These are phyloP conservation scores for Gliomastix tumulicola DNA, from an alignment of 2,329 filamentous ascomycete genomes.

Conservation along the genomic window DNA sequence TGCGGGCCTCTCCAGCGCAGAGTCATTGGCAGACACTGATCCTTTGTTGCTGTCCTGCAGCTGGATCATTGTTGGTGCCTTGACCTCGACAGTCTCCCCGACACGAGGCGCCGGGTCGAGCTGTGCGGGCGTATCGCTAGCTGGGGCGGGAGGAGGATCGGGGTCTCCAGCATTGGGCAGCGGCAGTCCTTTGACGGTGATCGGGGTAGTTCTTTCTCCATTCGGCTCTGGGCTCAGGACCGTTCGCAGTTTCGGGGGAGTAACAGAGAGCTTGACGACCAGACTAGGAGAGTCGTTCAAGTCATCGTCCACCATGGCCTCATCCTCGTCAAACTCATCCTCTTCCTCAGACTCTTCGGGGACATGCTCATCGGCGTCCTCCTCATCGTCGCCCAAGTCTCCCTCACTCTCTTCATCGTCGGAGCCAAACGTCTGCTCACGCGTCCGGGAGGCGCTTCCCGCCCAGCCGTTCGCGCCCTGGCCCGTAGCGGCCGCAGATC, in stretches of 20 bases:
- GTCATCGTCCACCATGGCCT: conserved; percentile 47
- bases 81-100: too few species aligned
- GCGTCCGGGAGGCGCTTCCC: conserved; percentile 21
- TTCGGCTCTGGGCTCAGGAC: conserved; percentile 18
- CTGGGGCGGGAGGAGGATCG: not conserved
- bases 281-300: conserved; percentile 48
- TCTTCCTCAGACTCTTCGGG: conserved; percentile 55
- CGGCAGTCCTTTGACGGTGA: too few species aligned
- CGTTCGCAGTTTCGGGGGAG: conserved; percentile 28
- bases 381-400: conserved; percentile 69
- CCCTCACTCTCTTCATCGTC: conserved; percentile 67
- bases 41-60: too few species aligned
- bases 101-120: too few species aligned
- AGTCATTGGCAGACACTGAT: too few species aligned
- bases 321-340: conserved; percentile 50
- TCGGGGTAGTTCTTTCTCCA: not conserved
- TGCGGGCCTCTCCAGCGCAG: too few species aligned
- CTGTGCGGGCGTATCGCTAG: not conserved
- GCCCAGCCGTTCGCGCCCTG: conserved; percentile 43
- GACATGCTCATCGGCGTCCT: conserved; percentile 61
- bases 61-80: too few species aligned
- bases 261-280: conserved; percentile 65
- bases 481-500: conserved; percentile 42
- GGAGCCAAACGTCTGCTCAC: conserved; percentile 36
- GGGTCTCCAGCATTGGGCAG: too few species aligned